Evolutionary conservation across 2,329 filamentous ascomycete species (phyloP), one percentile per base, ranked within the genome.

Genomic region (Didymella segeticola): DNA sequence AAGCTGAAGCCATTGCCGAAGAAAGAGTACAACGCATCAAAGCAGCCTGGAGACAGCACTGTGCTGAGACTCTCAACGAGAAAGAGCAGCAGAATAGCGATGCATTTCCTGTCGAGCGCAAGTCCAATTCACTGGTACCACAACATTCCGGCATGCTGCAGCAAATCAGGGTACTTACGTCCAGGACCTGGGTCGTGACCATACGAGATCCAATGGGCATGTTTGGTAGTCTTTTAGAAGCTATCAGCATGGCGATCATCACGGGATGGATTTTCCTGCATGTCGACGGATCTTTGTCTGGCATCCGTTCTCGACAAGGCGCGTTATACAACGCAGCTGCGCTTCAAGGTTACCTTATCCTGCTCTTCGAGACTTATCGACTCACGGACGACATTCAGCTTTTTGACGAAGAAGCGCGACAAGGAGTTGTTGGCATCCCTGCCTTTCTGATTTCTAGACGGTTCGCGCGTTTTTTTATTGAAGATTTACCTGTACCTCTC

Each of bases 191-290:
- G 64, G 86, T 86, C 43, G 86, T 88, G 2, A 92, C 89, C 0
- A 84, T 88, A 50, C 82, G 89, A n/a, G 89, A 93, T 64, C 89
- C 89, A 0, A 84, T 92, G 75, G 89, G 89, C 3, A 87, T 92
- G 79, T 78, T 84, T 12, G 88, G 88, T 0, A 87, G 87, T 49
- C 77, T 92, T 2, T 67, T 89, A 3, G 88, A 92, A 69, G 87
- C 89, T 0, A 77, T 89, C 6, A 76, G 83, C 1, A 91, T 93
- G 86, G 86, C 84, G 0, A 75, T 91, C 2, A 83, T 91, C 22
- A 86, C 83, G 2, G 89, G 89, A 0, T 91, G 89, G 79, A 85
- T 91, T 26, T 93, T 91, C 67, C 84, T 84, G 61, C 75, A 85
- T 19, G 79, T 92, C 0, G 82, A 83, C 2, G 80, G 84, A 10